Conservation (phyloP, 2,329 filamentous ascomycete genomes). For the Fusarium sp. region DNA sequence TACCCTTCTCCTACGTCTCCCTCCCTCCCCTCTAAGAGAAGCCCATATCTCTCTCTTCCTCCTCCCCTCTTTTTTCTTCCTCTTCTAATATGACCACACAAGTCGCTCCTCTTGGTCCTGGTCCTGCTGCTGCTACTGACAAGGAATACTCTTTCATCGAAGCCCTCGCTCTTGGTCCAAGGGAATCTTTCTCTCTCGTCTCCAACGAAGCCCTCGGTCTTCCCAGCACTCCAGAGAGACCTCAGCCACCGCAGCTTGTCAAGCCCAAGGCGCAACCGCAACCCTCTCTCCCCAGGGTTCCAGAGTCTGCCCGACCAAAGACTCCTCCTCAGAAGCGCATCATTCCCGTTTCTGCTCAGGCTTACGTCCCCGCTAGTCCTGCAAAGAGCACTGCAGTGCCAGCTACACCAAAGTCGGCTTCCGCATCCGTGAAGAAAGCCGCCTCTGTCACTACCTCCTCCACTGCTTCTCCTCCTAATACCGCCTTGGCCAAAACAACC, state of each 20-base stretch:
- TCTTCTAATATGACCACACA: slow-evolving; percentile 44
- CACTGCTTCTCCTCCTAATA: background rate
- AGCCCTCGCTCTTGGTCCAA: slow-evolving; percentile 47
- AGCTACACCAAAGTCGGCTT: background rate
- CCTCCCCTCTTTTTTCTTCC: background rate
- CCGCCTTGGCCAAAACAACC: background rate
- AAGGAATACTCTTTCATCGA: slow-evolving; percentile 51
- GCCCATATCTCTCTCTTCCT: slow-evolving; percentile 18
- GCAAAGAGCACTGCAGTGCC: background rate
- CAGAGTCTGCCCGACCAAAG: background rate
- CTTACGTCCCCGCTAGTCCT: slow-evolving; percentile 11
- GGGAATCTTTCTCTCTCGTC: slow-evolving; percentile 46
- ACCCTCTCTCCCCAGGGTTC: background rate
- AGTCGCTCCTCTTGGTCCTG: slow-evolving; percentile 36
- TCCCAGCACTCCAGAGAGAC: slow-evolving; percentile 18
- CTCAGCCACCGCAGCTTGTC: background rate
- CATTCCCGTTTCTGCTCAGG: slow-evolving; percentile 11
- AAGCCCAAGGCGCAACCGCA: background rate
- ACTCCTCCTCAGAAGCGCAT: slow-evolving; percentile 25
- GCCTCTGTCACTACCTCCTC: background rate
- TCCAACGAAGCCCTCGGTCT: slow-evolving; percentile 48
- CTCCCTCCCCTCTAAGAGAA: slow-evolving; percentile 22
- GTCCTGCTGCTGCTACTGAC: slow-evolving; percentile 29
- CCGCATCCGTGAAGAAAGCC: background rate
- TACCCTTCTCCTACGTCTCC: slow-evolving; percentile 17